Conservation (phyloP, 441 rosid species). For the Adansonia grandidieri region DNA sequence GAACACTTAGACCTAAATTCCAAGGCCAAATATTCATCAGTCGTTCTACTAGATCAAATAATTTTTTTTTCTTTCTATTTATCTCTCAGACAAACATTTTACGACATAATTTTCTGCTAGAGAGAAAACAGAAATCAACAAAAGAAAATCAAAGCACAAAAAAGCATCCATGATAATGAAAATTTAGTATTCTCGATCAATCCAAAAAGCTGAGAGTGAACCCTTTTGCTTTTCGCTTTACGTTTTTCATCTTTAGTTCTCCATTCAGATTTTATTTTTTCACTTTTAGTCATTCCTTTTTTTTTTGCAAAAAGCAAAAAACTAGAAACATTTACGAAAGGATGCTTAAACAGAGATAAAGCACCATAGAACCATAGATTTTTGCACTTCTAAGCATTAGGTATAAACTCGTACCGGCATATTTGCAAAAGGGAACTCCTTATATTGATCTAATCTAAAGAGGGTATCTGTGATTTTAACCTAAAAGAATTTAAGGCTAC, state of each 20-base stretch:
- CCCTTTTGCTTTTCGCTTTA: not conserved
- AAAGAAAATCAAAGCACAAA: not conserved
- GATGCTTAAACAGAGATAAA: not conserved
- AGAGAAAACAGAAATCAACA: not conserved
- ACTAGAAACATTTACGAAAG: too few relatives aligned
- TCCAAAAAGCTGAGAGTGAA: not conserved
- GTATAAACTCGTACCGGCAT: not conserved
- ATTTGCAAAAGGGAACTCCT: not conserved
- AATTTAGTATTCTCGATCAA: not conserved
- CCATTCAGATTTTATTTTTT: not conserved
- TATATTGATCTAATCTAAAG: not conserved
- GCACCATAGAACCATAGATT: not conserved
- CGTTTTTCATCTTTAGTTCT: not conserved
- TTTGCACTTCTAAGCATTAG: not conserved
- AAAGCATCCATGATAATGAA: not conserved
- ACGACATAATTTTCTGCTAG: not conserved
- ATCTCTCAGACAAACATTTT: not conserved
- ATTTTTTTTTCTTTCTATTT: not conserved
- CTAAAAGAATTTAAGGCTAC: not conserved
- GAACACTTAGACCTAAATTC: conserved; percentile 55
- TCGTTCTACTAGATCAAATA: not conserved
- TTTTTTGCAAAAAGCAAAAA: too few relatives aligned
- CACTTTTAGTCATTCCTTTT: too few relatives aligned
- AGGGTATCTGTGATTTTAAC: not conserved
- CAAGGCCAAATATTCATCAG: conserved; percentile 6